phyloP scores from a whole-genome alignment of 2,329 filamentous ascomycete genomes.

The Colletotrichum sp. region DNA sequence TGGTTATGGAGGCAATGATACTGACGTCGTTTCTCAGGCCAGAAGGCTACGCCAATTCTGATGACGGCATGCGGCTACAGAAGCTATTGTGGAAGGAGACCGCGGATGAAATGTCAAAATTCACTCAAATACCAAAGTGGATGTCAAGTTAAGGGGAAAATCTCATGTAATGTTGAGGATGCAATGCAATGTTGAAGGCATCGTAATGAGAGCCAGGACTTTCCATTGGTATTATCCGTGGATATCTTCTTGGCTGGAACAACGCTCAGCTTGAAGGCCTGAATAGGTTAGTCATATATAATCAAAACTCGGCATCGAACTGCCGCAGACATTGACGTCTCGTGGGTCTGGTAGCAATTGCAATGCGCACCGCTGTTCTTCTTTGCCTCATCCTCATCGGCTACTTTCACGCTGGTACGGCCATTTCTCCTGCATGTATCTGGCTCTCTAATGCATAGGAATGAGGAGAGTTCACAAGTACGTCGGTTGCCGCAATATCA shows the following conservation, averaged over 20 bases:
- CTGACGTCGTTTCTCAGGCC: background rate
- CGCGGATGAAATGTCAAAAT: background rate
- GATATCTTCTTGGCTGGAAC: background rate
- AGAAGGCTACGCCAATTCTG: background rate
- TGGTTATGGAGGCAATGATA: background rate
- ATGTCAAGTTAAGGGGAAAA: background rate
- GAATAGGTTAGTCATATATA: background rate
- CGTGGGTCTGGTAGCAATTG: background rate
- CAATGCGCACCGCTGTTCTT: background rate
- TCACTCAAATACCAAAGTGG: background rate
- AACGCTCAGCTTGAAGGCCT: background rate
- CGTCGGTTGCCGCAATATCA: background rate
- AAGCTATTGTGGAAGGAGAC: background rate
- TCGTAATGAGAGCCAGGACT: background rate
- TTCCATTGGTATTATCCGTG: background rate
- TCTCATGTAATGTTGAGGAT: background rate
- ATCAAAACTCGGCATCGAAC: background rate
- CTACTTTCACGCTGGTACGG: background rate
- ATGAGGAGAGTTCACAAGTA: background rate
- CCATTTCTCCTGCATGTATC: background rate
- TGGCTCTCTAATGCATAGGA: background rate
- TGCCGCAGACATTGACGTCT: background rate
- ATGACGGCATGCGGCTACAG: background rate
- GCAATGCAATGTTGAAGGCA: background rate
- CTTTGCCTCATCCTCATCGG: background rate